Percentiles rank a stretch among this genome's conserved stretches.
These are phyloP conservation scores for Dorcoceras hygrometricum DNA, from an alignment of 257 asterid genomes.

Conservation along the genomic window DNA sequence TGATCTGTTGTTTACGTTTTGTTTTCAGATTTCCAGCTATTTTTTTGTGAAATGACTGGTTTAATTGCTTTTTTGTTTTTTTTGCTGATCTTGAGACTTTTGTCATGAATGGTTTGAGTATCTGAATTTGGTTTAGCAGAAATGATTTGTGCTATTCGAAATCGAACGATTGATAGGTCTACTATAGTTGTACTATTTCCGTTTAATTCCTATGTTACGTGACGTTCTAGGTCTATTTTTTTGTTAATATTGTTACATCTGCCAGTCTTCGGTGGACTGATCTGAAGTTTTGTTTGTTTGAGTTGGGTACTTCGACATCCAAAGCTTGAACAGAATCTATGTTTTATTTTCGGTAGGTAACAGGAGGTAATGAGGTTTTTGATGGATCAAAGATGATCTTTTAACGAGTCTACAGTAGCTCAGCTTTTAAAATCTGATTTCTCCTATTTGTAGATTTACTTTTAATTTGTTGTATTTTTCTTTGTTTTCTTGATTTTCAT, in stretches of 20 bases:
- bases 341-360: not conserved
- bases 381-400: not conserved
- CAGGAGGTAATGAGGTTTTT: not conserved
- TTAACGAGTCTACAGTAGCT: not conserved
- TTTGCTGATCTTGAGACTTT: conserved; percentile 23
- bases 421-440: not conserved
- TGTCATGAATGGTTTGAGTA: conserved; percentile 16
- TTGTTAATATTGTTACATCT: conserved; percentile 13
- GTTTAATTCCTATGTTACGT: not conserved
- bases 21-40: not conserved
- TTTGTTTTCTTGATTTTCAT: conserved; percentile 12
- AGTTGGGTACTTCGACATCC: not conserved
- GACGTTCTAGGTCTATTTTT: not conserved
- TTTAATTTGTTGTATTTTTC: not conserved
- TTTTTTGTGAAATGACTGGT: not conserved
- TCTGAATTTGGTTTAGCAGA: conserved; percentile 10
- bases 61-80: conserved; percentile 8
- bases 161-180: not conserved
- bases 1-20: conserved; percentile 28
- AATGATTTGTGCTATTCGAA: not conserved
- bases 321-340: not conserved
- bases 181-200: too few species aligned
- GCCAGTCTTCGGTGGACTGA: conserved; percentile 4
- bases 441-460: too few species aligned
- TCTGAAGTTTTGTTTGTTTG: conserved; percentile 5